Evolutionary conservation across 495 filamentous ascomycete genomes (phyloP).

Genomic region (Immersiella caudata): DNA sequence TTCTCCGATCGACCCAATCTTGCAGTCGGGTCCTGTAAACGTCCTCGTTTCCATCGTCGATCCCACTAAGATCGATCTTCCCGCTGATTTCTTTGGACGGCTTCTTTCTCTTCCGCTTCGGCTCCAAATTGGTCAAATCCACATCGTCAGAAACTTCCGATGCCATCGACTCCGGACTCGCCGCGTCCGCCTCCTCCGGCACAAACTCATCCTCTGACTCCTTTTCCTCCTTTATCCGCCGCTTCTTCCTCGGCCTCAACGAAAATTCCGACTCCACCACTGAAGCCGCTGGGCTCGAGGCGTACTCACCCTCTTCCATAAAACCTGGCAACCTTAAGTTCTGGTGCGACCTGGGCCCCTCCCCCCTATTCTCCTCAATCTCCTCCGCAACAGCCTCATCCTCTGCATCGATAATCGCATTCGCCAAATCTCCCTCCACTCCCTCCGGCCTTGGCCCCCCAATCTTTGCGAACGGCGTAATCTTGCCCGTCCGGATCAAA

Average conservation of each 20-base stretch:
- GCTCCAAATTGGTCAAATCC: slow-evolving; percentile 39
- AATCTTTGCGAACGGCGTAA: slow-evolving; percentile 88
- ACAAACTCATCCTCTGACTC: slow-evolving; percentile 52
- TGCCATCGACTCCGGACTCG: slow-evolving; percentile 32
- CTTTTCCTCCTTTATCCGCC: slow-evolving; percentile 33
- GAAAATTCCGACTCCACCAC: slow-evolving; percentile 53
- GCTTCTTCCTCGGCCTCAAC: slow-evolving; percentile 54
- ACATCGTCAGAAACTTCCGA: slow-evolving; percentile 40
- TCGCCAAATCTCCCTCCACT: slow-evolving; percentile 63
- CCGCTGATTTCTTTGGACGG: slow-evolving; percentile 42
- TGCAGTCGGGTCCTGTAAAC: slow-evolving; percentile 77
- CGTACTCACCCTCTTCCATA: slow-evolving; percentile 45
- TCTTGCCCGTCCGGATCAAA: slow-evolving; percentile 93
- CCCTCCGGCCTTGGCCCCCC: slow-evolving; percentile 55
- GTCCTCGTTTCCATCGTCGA: slow-evolving; percentile 91
- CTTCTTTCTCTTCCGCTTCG: slow-evolving; percentile 47
- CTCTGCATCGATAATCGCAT: slow-evolving; percentile 77
- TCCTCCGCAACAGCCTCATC: slow-evolving; percentile 56
- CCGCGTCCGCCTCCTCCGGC: slow-evolving; percentile 33
- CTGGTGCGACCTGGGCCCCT: slow-evolving; percentile 71
- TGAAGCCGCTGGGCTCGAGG: slow-evolving; percentile 7
- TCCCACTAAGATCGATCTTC: slow-evolving; percentile 68
- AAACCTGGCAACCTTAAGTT: slow-evolving; percentile 83
- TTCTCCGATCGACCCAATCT: slow-evolving; percentile 72
- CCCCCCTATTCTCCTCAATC: slow-evolving; percentile 59